phyloP scores from a whole-genome alignment of 306 rosid genomes.

The Quercus wislizeni region DNA sequence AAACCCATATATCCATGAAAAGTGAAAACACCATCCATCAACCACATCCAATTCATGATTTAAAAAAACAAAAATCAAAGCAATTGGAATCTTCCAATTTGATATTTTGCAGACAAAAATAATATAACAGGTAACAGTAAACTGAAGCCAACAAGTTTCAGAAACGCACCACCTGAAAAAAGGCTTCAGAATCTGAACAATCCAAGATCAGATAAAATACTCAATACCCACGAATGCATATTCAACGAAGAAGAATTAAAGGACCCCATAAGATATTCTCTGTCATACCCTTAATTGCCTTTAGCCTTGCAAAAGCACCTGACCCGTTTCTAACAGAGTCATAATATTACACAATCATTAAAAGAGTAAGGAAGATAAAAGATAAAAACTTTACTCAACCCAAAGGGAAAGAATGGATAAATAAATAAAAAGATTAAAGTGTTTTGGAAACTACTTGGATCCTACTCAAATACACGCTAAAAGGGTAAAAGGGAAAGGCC shows the following conservation, averaged over 20 bases:
- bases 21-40: conserved; percentile 15
- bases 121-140: conserved; percentile 11
- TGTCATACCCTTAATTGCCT: conserved; percentile 25
- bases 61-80: conserved; percentile 14
- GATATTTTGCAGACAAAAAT: conserved; percentile 5
- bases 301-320: conserved; percentile 19
- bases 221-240: conserved; percentile 39
- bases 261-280: conserved; percentile 23
- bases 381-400: neutral
- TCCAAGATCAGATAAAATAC: conserved; percentile 51
- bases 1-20: neutral
- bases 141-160: conserved; percentile 13
- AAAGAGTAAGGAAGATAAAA: conserved; percentile 4
- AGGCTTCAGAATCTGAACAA: conserved; percentile 39
- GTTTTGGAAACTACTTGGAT: conserved; percentile 44
- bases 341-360: neutral
- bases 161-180: conserved; percentile 44
- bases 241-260: conserved; percentile 35
- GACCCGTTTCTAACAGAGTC: conserved; percentile 11
- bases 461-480: conserved; percentile 50
- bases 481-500: conserved; percentile 22
- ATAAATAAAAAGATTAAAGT: conserved; percentile 23
- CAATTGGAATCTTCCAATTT: conserved; percentile 21
- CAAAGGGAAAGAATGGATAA: neutral
- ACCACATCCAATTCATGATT: conserved; percentile 29